Evolutionary conservation across 2,329 filamentous ascomycete species (phyloP).

Genomic region (Fusarium devonianum): DNA sequence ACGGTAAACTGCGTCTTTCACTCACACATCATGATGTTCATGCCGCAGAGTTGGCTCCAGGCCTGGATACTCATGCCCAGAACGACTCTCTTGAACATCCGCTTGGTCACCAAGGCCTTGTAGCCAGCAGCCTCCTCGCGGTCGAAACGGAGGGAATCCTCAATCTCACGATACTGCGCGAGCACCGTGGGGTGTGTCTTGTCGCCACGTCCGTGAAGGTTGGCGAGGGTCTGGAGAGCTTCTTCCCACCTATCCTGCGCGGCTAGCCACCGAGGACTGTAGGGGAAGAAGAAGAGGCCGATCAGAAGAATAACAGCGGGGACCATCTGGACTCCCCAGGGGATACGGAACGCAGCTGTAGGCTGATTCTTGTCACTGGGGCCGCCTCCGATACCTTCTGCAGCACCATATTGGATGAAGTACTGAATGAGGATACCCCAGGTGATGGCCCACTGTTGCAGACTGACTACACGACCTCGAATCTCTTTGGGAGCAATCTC

Average conservation of each 20-base stretch:
- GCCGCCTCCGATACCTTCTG: constrained; percentile 59
- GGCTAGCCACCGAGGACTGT: constrained; percentile 75
- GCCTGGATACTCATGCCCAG: constrained; percentile 66
- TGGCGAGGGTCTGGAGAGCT: constrained; percentile 63
- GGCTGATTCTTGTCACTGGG: constrained; percentile 59
- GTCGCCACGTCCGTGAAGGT: constrained; percentile 65
- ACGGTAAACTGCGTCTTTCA: neutral
- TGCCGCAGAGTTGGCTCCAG: constrained; percentile 67
- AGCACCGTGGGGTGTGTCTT: constrained; percentile 65
- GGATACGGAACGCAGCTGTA: constrained; percentile 64
- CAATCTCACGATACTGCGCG: constrained; percentile 68
- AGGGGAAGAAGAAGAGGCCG: constrained; percentile 67
- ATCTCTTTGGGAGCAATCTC: constrained; percentile 68
- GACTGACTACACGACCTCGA: constrained; percentile 64
- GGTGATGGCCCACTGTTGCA: constrained; percentile 75
- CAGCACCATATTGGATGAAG: constrained; percentile 70
- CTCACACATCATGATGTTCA: constrained; percentile 65
- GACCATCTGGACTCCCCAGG: constrained; percentile 66
- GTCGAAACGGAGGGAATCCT: constrained; percentile 62
- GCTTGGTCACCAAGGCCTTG: constrained; percentile 55
- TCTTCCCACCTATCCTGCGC: constrained; percentile 72
- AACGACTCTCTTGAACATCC: constrained; percentile 63
- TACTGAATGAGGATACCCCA: constrained; percentile 72
- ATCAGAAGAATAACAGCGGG: constrained; percentile 61
- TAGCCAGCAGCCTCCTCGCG: constrained; percentile 59